These are phyloP conservation scores for Yamagishiella unicocca DNA, from an alignment of 139 green algal species.

Conservation along the genomic window DNA sequence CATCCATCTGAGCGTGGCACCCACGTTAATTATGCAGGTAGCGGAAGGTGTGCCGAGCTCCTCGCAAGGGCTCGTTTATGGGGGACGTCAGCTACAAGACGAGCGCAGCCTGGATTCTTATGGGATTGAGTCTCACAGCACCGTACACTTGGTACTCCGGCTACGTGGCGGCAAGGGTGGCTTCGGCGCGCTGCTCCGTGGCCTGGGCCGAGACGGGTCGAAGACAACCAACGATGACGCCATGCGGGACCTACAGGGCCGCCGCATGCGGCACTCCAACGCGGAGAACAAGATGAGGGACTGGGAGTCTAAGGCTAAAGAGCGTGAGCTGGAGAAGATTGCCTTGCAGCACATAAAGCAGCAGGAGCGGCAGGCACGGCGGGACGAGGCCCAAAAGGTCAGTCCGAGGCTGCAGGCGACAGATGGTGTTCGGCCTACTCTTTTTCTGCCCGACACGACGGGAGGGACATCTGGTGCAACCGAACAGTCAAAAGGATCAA, in stretches of 20 bases:
- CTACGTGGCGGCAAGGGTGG: conserved; percentile 90
- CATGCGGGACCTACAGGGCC: conserved; percentile 91
- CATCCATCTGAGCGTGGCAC: no score
- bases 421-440: no score
- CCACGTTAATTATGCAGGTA: no score
- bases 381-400: conserved; percentile 64
- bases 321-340: conserved; percentile 89
- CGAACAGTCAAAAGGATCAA: no score
- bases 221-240: conserved; percentile 94
- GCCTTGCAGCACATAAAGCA: conserved; percentile 85
- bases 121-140: conserved; percentile 42
- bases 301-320: conserved; percentile 78
- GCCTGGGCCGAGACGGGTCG: conserved; percentile 84
- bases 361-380: conserved; percentile 57
- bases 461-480: no score
- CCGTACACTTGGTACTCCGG: conserved; percentile 67
- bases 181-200: conserved; percentile 95
- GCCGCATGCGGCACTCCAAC: conserved; percentile 80
- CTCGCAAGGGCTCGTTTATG: conserved; percentile 24
- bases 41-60: neutral
- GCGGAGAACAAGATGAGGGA: conserved; percentile 88
- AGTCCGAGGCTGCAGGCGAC: no score
- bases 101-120: conserved; percentile 44
- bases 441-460: no score
- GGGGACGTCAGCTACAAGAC: conserved; percentile 44